These are phyloP conservation scores for Ceratocystiopsis minuta DNA, from an alignment of 2,329 filamentous ascomycete species.

Conservation along the genomic window DNA sequence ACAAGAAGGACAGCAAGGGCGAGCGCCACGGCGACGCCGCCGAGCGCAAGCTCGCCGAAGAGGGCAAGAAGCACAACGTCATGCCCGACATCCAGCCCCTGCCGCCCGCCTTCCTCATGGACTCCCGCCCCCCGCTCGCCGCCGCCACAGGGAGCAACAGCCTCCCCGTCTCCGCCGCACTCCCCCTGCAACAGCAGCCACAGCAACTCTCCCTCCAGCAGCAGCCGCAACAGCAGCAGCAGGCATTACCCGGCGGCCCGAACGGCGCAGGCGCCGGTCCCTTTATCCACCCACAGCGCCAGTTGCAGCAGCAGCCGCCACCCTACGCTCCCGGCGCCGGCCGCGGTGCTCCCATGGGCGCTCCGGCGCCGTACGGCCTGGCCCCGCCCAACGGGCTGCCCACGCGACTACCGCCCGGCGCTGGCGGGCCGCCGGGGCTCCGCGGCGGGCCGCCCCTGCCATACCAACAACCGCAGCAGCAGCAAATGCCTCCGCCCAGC, in stretches of 20 bases:
- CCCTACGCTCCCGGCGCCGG: background rate
- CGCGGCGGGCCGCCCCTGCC: slow-evolving; percentile 26
- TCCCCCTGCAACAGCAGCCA: no score
- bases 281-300: no score
- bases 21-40: slow-evolving; percentile 90
- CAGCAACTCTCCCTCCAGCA: no score
- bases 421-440: slow-evolving; percentile 25
- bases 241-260: no score
- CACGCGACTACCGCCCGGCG: slow-evolving; percentile 29
- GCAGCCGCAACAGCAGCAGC: no score
- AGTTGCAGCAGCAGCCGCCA: slow-evolving; percentile 4
- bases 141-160: background rate
- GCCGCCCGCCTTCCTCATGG: slow-evolving; percentile 51
- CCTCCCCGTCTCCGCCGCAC: background rate
- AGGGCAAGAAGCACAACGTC: slow-evolving; percentile 89
- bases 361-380: slow-evolving; percentile 24
- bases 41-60: slow-evolving; percentile 75
- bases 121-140: slow-evolving; percentile 11
- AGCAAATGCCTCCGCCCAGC: slow-evolving; percentile 21
- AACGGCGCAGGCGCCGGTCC: no score
- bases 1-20: slow-evolving; percentile 97
- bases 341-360: slow-evolving; percentile 7
- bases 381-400: slow-evolving; percentile 29
- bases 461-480: slow-evolving; percentile 10
- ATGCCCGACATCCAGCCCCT: slow-evolving; percentile 61